Base-by-base conservation (phyloP, 352 stramenopile genomes). In the Aphanomyces euteiches region DNA sequence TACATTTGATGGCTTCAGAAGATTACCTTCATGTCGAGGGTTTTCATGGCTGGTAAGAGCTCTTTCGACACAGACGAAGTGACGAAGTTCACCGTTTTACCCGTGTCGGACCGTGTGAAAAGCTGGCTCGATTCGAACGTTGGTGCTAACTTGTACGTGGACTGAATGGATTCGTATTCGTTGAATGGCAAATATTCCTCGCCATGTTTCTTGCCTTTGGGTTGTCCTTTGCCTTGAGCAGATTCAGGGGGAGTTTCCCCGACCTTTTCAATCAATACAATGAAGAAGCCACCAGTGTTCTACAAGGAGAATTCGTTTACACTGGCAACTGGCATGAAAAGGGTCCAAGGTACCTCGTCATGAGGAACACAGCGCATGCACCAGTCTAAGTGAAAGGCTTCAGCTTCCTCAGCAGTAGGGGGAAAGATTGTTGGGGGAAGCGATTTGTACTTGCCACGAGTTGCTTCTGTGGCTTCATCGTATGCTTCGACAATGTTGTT, bases 231-330 rank as follows among this genome's bases (percentile, higher is more conserved):
- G 10, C 81, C 58, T 1, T 41, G 43, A 47, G n/a, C 64, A 19
- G 40, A 8, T 39, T 73, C 64, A 15, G 69, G 56, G 6, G 83
- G 83, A 7, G 86, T 94, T 28, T 78, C 74, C 34, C 77, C 78
- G 36, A 89, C 83, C 81, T 98, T 98, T 73, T 96, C 85, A 4
- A 99, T 81, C 39, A 99, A 78, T 47, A 92, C 97, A 47, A 99
- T 95, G 79, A 99, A 99, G 77, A 99, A 99, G 0, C 97, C 98
- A 48, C 97, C 97, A 7, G 96, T 99, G 78, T 99, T 91, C 78
- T 93, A 47, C 13, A 48, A 12, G 19, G 6, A 7, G 5, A 37
- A 40, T 61, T n/a, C 17, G 28, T 2, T 28, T 28, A 2, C 28
- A 39, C 38, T 41, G 60, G 53, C 12, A 72, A 10, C 38, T 41